Evolutionary conservation across 129 eudicot species (phyloP), one percentile per base, ranked within the genome.

Genomic region (Centrapalus pauciflorus): DNA sequence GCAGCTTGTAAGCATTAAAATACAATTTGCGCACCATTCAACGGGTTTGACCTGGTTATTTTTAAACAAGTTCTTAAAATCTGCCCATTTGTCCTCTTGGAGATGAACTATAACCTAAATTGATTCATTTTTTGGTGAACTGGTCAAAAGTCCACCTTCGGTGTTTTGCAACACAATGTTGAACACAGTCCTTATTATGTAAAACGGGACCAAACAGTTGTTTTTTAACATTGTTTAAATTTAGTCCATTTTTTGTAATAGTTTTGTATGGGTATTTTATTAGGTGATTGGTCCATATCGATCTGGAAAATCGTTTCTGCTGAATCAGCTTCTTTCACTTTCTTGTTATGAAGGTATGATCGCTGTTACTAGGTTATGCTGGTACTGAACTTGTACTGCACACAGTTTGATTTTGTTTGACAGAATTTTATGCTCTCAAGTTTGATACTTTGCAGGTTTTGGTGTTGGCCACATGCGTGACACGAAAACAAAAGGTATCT

Each of bases 401-500:
- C 34, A 21, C 8, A 37, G 26, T 70, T 56, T 66, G 41, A 40
- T 80, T 61, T 57, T 23, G 17, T 19, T 77, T 66, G 62, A 61
- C 75, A n/a, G 10, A 11, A 14, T 59, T 55, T 70, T 25, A 41
- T 55, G 69, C 52, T 66, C 68, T 61, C 64, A 75, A 72, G 72
- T 54, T 73, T 51, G 60, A 76, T 20, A 4, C 43, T 67, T 70
- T 74, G 72, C 87, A 94, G 99, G 99, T 62, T 94, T 94, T 84
- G 99, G 99, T 57, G 99, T 94, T 65, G 99, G 99, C 38, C 99
- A 89, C 74, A 81, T 94, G 99, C 97, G 99, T 51, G 99, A 94
- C 78, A 94, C 99, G 9, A 84, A 94, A 79, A 94, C 99, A 20
- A 94, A 94, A 93, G 98, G 98, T 91, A 80, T 54, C 20, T 57